Conservation (phyloP, 2,329 filamentous ascomycete species). For the Ophiostoma ulmi region DNA sequence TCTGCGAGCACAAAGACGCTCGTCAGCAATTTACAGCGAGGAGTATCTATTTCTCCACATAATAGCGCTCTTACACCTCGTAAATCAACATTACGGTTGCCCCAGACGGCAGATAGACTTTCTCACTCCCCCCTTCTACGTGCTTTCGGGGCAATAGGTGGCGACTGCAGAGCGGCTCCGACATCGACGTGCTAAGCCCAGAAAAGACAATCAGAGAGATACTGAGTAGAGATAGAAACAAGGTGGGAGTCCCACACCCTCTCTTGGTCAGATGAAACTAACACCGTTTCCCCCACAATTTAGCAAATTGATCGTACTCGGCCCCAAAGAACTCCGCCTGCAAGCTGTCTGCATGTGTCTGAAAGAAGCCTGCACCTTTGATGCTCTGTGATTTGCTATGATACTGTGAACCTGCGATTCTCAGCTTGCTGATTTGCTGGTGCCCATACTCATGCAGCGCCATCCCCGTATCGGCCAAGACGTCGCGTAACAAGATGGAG, state of each 20-base stretch:
- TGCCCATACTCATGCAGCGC: background rate
- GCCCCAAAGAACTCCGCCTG: background rate
- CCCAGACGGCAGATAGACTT: conserved; percentile 6
- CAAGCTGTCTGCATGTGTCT: no score
- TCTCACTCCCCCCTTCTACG: background rate
- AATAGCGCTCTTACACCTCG: background rate
- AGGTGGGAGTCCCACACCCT: background rate
- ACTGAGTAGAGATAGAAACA: background rate
- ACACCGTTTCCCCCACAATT: background rate
- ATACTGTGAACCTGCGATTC: background rate
- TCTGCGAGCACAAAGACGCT: background rate
- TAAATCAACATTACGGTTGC: background rate
- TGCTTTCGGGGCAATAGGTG: conserved; percentile 19
- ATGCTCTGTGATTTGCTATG: background rate
- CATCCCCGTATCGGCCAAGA: conserved; percentile 5
- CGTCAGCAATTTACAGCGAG: background rate
- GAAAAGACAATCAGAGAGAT: background rate
- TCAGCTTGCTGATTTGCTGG: background rate
- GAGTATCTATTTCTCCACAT: background rate
- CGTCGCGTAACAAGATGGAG: background rate
- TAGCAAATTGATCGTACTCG: background rate
- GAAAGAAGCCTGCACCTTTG: background rate
- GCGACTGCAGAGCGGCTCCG: conserved; percentile 25
- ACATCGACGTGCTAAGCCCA: conserved; percentile 7
- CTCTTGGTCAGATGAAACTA: background rate